Evolutionary conservation across 192 early-diverging fungal genomes (phyloP).

Genomic region (Umbelopsis ramanniana): DNA sequence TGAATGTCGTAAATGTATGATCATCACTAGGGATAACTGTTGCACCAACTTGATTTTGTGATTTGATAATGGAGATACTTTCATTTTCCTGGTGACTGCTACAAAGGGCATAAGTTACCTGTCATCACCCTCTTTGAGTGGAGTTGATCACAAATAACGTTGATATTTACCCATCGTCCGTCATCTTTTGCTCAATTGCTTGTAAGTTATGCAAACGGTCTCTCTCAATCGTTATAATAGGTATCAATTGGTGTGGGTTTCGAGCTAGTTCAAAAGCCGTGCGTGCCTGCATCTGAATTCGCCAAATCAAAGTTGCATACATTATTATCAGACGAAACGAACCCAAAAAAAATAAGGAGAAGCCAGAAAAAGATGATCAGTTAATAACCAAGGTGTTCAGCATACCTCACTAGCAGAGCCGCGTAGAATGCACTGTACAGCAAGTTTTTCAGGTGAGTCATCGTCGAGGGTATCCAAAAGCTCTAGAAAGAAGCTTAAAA

Average conservation of each 20-base stretch:
- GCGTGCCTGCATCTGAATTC: background rate
- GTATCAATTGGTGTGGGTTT: background rate
- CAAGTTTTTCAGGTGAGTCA: conserved; percentile 1
- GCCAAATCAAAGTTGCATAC: background rate
- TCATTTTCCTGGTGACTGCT: background rate
- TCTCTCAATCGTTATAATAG: background rate
- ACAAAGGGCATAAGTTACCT: background rate
- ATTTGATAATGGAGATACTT: background rate
- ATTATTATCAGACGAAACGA: background rate
- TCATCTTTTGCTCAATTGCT: background rate
- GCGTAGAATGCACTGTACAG: conserved; percentile 8
- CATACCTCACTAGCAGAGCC: background rate
- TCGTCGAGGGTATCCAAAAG: conserved; percentile 23
- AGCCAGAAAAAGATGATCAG: background rate
- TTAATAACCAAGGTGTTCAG: background rate
- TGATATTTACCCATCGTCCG: background rate
- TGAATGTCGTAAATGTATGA: background rate
- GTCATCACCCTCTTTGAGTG: background rate
- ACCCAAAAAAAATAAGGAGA: background rate
- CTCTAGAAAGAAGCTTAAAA: conserved; percentile 28
- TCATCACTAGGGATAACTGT: background rate
- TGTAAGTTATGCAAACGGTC: conserved; percentile 7
- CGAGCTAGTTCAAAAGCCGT: background rate
- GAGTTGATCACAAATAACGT: background rate
- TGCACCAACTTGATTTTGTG: background rate